Percentiles rank a stretch among this genome's conserved stretches.
Conservation (phyloP, 2,329 filamentous ascomycete genomes). For the Sporothrix dimorphospora region DNA sequence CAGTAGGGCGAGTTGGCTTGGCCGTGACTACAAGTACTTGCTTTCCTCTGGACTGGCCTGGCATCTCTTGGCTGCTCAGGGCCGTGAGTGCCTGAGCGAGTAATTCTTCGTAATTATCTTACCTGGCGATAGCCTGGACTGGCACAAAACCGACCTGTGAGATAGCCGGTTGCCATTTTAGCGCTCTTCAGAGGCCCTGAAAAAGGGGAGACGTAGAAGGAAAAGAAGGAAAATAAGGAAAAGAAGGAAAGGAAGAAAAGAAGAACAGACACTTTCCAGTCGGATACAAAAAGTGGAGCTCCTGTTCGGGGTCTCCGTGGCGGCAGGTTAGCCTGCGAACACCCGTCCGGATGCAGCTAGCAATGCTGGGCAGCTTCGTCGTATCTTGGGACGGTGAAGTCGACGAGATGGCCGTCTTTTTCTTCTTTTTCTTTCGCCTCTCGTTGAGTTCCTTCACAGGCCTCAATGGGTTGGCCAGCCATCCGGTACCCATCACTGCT, state of each 20-base stretch:
- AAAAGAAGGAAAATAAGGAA: background rate
- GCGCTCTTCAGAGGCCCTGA: background rate
- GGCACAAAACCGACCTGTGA: background rate
- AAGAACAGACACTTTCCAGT: background rate
- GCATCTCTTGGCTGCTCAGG: background rate
- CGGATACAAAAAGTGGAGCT: constrained; percentile 1
- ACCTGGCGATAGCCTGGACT: background rate
- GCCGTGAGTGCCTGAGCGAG: background rate
- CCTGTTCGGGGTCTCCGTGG: constrained; percentile 18
- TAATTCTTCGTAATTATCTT: too few relatives aligned
- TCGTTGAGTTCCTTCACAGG: background rate
- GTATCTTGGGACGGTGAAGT: background rate
- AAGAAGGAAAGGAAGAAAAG: background rate
- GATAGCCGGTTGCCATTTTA: background rate
- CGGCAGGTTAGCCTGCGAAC: background rate
- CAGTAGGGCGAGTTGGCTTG: background rate
- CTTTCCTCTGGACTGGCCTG: too few relatives aligned
- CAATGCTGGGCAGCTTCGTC: background rate
- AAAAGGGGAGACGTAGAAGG: background rate
- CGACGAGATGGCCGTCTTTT: background rate
- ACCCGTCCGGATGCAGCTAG: background rate
- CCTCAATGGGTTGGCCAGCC: background rate
- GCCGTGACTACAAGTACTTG: too few relatives aligned
- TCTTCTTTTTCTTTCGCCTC: background rate
- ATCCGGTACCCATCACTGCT: background rate